phyloP scores from a whole-genome alignment of 192 early-diverging fungal species.

The Coemansia sp. region DNA sequence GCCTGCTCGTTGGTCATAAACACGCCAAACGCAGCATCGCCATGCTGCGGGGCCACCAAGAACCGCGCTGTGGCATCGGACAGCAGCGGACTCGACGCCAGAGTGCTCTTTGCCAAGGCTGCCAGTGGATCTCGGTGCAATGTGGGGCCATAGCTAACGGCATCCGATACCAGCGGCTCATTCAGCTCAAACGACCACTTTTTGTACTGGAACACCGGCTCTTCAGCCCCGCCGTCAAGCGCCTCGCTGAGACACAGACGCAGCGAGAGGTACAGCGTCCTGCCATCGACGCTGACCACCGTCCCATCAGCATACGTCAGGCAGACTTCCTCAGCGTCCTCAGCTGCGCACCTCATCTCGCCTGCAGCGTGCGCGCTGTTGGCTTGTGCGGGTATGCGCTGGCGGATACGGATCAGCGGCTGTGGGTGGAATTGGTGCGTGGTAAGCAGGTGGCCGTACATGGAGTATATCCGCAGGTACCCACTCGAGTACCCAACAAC shows the following conservation, averaged over 20 bases:
- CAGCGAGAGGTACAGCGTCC: slow-evolving; percentile 40
- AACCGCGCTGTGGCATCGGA: slow-evolving; percentile 43
- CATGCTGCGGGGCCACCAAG: slow-evolving; percentile 39
- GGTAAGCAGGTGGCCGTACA: slow-evolving; percentile 35
- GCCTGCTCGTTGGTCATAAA: slow-evolving; percentile 39
- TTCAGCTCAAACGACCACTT: slow-evolving; percentile 42
- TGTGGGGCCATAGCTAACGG: slow-evolving; percentile 37
- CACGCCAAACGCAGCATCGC: slow-evolving; percentile 45
- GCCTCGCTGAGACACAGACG: slow-evolving; percentile 41
- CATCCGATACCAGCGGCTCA: slow-evolving; percentile 30
- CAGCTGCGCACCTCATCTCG: slow-evolving; percentile 12
- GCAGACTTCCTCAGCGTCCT: slow-evolving; percentile 34
- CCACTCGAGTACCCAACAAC: slow-evolving; percentile 46
- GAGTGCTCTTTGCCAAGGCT: slow-evolving; percentile 20
- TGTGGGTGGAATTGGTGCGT: slow-evolving; percentile 37
- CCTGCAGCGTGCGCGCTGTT: slow-evolving; percentile 7
- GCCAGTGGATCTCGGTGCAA: slow-evolving; percentile 25
- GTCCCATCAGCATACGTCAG: slow-evolving; percentile 40
- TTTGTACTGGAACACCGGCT: slow-evolving; percentile 43
- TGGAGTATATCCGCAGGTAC: slow-evolving; percentile 37
- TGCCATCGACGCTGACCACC: slow-evolving; percentile 37
- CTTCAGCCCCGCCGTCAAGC: slow-evolving; percentile 8
- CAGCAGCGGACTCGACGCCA: slow-evolving; percentile 23
- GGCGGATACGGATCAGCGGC: slow-evolving; percentile 25
- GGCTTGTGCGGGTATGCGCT: slow-evolving; percentile 31